A percentile compares a stretch with the other conserved stretches of the same genome.
Evolutionary conservation across 2,329 filamentous ascomycete genomes (phyloP).

Genomic region (Xylaria sp.): DNA sequence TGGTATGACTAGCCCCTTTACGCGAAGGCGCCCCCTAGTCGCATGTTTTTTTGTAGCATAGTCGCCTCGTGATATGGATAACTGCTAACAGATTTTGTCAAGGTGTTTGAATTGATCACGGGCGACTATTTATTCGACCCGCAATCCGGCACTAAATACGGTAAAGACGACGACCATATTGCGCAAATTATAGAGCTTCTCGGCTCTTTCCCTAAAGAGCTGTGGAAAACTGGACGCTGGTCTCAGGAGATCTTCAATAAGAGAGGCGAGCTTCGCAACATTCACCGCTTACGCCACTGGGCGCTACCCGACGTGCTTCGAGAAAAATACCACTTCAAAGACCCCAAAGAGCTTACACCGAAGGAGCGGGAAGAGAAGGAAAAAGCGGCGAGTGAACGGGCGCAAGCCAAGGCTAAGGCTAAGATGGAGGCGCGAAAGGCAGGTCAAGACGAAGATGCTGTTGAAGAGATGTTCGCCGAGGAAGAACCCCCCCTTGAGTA

Average conservation of each 20-base stretch:
- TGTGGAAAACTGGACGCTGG: slow-evolving; percentile 95
- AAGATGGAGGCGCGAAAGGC: slow-evolving; percentile 51
- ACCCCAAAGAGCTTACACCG: slow-evolving; percentile 77
- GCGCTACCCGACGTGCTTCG: slow-evolving; percentile 89
- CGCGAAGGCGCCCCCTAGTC: not conserved
- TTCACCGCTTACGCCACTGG: slow-evolving; percentile 96
- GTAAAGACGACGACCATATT: slow-evolving; percentile 99
- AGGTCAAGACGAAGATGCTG: slow-evolving; percentile 49
- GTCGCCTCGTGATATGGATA: not conserved
- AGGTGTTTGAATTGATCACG: slow-evolving; percentile 98
- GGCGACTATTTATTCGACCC: slow-evolving; percentile 99
- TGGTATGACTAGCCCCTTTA: slow-evolving; percentile 71
- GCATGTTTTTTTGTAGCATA: not conserved
- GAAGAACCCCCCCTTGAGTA: slow-evolving; percentile 48
- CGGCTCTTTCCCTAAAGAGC: slow-evolving; percentile 89
- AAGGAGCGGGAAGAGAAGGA: slow-evolving; percentile 50
- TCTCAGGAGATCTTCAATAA: slow-evolving; percentile 98
- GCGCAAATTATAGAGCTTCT: slow-evolving; percentile 98
- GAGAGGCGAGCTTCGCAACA: slow-evolving; percentile 96
- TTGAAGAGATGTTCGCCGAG: slow-evolving; percentile 47
- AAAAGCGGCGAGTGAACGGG: slow-evolving; percentile 49
- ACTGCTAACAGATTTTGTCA: slow-evolving; percentile 20
- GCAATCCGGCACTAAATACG: slow-evolving; percentile 98
- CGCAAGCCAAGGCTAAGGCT: slow-evolving; percentile 75
- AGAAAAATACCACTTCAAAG: slow-evolving; percentile 96